Evolutionary conservation across 2,329 filamentous ascomycete species (phyloP).

Genomic region (Colletotrichum sp.): DNA sequence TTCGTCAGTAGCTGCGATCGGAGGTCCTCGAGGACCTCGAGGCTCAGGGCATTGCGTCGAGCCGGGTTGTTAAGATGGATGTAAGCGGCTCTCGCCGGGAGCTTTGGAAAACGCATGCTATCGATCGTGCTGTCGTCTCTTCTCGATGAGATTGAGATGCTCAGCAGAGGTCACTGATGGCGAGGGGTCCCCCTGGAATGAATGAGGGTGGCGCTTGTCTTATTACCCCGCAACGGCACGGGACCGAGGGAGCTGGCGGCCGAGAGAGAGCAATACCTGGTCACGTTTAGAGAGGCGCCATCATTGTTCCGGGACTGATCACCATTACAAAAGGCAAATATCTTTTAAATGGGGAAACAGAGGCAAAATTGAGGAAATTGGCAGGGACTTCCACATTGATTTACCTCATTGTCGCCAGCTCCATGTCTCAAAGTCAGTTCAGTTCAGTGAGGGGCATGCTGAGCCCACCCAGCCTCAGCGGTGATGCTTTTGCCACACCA

Average conservation of each 20-base stretch:
- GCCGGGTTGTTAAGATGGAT: conserved; percentile 27
- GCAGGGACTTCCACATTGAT: too few species aligned
- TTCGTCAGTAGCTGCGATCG: conserved; percentile 26
- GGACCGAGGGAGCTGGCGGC: background rate
- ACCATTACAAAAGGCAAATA: background rate
- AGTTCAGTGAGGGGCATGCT: background rate
- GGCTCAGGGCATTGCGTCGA: conserved; percentile 29
- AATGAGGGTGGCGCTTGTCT: background rate
- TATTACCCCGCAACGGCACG: background rate
- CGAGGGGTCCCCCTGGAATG: background rate
- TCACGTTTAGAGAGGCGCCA: accelerated
- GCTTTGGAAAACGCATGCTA: conserved; percentile 24
- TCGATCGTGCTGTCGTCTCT: background rate
- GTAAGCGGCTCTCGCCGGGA: conserved; percentile 30
- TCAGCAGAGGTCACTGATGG: background rate
- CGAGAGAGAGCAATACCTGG: background rate
- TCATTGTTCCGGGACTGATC: background rate
- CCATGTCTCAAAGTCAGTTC: background rate
- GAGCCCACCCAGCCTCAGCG: background rate
- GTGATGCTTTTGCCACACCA: background rate
- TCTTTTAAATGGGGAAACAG: too few species aligned
- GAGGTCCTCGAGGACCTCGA: conserved; percentile 26
- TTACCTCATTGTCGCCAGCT: background rate
- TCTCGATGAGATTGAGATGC: background rate
- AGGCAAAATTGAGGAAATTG: too few species aligned